Evolutionary conservation across 352 stramenopile species (phyloP), one percentile per base, ranked within the genome.

Genomic region (Phytophthora tentaculata): DNA sequence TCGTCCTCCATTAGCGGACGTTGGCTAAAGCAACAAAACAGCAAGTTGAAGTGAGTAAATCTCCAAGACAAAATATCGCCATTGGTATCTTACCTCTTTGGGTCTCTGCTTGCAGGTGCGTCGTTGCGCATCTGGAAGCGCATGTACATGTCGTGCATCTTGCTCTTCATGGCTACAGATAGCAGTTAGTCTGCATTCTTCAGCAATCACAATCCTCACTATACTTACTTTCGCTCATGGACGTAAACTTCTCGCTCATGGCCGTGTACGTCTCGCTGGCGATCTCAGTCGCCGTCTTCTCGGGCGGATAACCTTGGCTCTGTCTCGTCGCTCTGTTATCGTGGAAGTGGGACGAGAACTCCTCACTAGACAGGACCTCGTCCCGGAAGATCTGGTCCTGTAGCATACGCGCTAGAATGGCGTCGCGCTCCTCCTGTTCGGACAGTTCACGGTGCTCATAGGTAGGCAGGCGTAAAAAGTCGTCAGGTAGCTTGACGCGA

Each of bases 371-470:
- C 19, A 93, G 61, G 29, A 96, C 65, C 52, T 96, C 74, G 52
- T 94, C 67, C 14, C 86, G 84, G 63, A 95, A 93, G 61, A 94
- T 86, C 69, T 94, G 84, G 53, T 93, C 87, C 64, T 96, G 88
- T 47, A 96, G 51, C 88, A 94, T 96, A 19, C 81, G 80, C 8
- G 88, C 88, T 39, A 96, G 60, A 35, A 85, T 74, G 1, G 83
- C 83, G 57, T 95, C 86, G 43, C 83, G 80, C 39, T 88, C 73
- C 52, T 93, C 86, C 62, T 94, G 88, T 22, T 89, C 84, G 8
- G 78, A 84, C 68, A 89, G 48, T 39, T 41, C 57, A 43, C 63
- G 56, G 8, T 41, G 28, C 9, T 53, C 67, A 22, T 81, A 73
- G 2, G 52, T 54, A 3, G 88, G 85, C 44, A 96, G 60, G 7